Conservation (phyloP, 805 yeast species). For the Kurtzmaniella cleridarum region DNA sequence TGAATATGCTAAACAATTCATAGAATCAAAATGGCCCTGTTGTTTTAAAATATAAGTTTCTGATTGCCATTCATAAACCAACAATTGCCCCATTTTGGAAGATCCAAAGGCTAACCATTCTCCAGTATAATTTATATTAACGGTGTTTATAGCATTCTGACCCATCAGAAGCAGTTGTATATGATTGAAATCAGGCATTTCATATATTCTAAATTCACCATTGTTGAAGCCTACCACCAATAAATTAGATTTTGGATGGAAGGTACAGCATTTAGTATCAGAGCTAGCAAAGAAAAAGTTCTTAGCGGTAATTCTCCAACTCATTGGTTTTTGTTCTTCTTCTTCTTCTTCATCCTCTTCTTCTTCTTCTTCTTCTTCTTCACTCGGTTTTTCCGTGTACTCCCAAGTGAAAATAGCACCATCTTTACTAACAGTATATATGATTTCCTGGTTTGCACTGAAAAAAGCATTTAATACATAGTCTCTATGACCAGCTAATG, state of each 20-base stretch:
- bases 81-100: slow-evolving; percentile 79
- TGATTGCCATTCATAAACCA: slow-evolving; percentile 98
- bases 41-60: slow-evolving; percentile 93
- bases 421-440: slow-evolving; percentile 88
- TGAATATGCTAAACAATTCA: slow-evolving; percentile 79
- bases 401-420: slow-evolving; percentile 95
- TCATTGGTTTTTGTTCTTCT: slow-evolving; percentile 35
- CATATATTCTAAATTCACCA: slow-evolving; percentile 90
- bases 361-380: slow-evolving; percentile 36
- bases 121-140: slow-evolving; percentile 74
- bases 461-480: slow-evolving; percentile 84
- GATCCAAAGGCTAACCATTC: slow-evolving; percentile 98
- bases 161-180: slow-evolving; percentile 91
- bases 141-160: slow-evolving; percentile 80
- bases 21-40: slow-evolving; percentile 93
- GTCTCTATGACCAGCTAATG: slow-evolving; percentile 90
- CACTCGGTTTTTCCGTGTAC: slow-evolving; percentile 55
- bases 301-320: slow-evolving; percentile 82
- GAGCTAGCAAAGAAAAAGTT: slow-evolving; percentile 70
- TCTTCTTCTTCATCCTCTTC: slow-evolving; percentile 33
- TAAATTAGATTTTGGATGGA: slow-evolving; percentile 66
- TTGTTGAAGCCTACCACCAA: slow-evolving; percentile 84
- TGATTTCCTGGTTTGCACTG: slow-evolving; percentile 78
- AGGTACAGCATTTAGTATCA: slow-evolving; percentile 73
- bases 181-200: slow-evolving; percentile 71